phyloP scores from a whole-genome alignment of 2,329 filamentous ascomycete genomes.

The Penicillium palitans region DNA sequence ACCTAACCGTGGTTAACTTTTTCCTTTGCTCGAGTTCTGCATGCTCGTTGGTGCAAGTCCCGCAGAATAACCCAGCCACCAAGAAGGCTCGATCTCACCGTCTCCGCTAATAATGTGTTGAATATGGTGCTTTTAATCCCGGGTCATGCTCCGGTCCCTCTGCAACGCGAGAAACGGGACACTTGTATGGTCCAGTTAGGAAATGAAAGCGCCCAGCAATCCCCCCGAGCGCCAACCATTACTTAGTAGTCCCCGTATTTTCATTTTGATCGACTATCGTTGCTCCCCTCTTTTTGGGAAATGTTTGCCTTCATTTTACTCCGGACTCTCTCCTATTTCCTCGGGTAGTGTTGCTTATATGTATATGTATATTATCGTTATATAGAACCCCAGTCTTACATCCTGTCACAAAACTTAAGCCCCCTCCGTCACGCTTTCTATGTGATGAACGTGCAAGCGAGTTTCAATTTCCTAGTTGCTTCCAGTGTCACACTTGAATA shows the following conservation, averaged over 20 bases:
- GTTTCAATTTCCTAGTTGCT: constrained; percentile 4
- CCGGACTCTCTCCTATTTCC: neutral
- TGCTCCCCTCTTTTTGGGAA: constrained; percentile 3
- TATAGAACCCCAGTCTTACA: constrained; percentile 18
- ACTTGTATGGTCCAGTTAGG: constrained; percentile 24
- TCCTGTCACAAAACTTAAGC: constrained; percentile 25
- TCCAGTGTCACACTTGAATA: constrained; percentile 11
- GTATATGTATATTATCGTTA: constrained; percentile 18
- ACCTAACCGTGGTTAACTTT: constrained; percentile 21
- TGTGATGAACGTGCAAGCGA: constrained; percentile 29
- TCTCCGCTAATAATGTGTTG: constrained; percentile 35
- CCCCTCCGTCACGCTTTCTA: constrained; percentile 22
- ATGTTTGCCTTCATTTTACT: constrained; percentile 7
- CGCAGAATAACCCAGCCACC: constrained; percentile 25
- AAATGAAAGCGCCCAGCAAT: constrained; percentile 34
- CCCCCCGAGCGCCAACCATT: constrained; percentile 30
- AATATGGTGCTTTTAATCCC: constrained; percentile 20
- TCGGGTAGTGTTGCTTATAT: constrained; percentile 15
- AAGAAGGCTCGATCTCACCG: constrained; percentile 29
- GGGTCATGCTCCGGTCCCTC: constrained; percentile 8
- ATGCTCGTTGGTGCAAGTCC: constrained; percentile 34
- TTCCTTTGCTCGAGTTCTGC: constrained; percentile 21
- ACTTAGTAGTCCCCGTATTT: constrained; percentile 7
- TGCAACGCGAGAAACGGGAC: constrained; percentile 3
- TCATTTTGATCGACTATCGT: constrained; percentile 31